Percentiles rank a stretch among this genome's conserved stretches.
phyloP scores from a whole-genome alignment of 2,329 filamentous ascomycete genomes.

The Xylariaceae sp. region DNA sequence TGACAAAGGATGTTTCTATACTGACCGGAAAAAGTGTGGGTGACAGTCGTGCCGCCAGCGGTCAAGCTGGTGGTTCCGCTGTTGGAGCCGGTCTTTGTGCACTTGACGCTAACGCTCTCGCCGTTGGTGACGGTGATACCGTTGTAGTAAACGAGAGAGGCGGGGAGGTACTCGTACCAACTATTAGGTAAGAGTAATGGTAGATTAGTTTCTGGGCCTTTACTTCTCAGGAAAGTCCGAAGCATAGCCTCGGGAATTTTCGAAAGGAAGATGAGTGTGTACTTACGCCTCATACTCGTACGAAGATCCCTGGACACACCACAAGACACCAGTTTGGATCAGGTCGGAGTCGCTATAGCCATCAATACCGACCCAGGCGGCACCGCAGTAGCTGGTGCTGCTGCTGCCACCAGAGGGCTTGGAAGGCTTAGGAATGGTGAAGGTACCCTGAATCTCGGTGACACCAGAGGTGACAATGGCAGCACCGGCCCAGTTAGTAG shows the following conservation, averaged over 20 bases:
- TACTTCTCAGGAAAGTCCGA: too few species aligned
- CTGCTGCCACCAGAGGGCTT: slow-evolving; percentile 6
- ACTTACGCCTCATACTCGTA: slow-evolving; percentile 12
- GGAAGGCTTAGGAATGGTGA: slow-evolving; percentile 9
- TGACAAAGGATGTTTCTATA: neutral
- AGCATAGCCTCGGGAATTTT: too few species aligned
- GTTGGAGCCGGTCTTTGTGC: slow-evolving; percentile 11
- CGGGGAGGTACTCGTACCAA: slow-evolving; percentile 16
- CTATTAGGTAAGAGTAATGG: neutral
- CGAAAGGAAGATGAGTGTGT: neutral
- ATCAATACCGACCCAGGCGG: slow-evolving; percentile 14
- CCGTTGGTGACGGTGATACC: slow-evolving; percentile 11
- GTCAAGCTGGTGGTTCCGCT: slow-evolving; percentile 12
- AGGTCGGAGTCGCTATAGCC: slow-evolving; percentile 12
- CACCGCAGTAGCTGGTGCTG: slow-evolving; percentile 9
- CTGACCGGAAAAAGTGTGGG: slow-evolving; percentile 13
- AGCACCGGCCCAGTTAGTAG: slow-evolving; percentile 12
- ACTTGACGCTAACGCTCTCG: slow-evolving; percentile 9
- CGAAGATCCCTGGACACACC: slow-evolving; percentile 11
- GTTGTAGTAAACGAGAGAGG: slow-evolving; percentile 8
- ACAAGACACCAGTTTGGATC: slow-evolving; percentile 15
- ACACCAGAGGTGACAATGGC: slow-evolving; percentile 14
- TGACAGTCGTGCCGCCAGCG: slow-evolving; percentile 8
- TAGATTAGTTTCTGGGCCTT: too few species aligned
- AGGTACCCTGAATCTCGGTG: slow-evolving; percentile 12